Evolutionary conservation across 2,329 filamentous ascomycete genomes (phyloP), one percentile per base, ranked within the genome.

Genomic region (Orbilia brochopaga): DNA sequence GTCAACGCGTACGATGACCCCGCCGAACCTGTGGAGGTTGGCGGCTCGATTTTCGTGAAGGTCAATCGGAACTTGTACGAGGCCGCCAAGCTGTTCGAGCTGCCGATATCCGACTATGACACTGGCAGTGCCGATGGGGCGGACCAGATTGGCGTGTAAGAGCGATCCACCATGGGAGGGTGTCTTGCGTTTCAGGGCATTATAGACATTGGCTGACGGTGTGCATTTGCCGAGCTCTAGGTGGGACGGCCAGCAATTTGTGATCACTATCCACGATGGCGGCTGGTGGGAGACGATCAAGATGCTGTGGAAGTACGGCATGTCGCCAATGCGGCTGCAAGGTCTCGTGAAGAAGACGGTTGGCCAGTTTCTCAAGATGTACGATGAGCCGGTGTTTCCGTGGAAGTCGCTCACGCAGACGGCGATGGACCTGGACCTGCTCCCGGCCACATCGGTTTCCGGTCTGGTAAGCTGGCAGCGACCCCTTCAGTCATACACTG

Each of bases 11-110:
- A 89, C 78, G 84, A 86, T 74, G 84, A 93, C 75, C 82, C 87
- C 1, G 74, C 81, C 0, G 81, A 87, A 42, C 89, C 89, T 0
- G 85, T 96, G 37, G 94, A 99, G 79, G 83, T 97, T 0, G 94
- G 94, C 15, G 94, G 90, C 10, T 93, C 89, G 73, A 96, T 97
- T 76, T 99, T 97, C 78, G 90, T 97, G 50, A 79, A 88, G 54
- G 85, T 89, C 48, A 99, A 97, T 78, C 82, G 87, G 42, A 96
- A 96, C 76, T 84, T 99, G 42, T 86, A 88, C 76, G 87, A 90
- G 61, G 89, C 92, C 0, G 87, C 86, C 6, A 80, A 84, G 32
- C 83, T 85, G 13, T 92, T 96, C 77, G 86, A 86, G n/a, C 85
- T 99, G 2, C 80, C 82, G 0, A 80, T 86, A 1, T 80, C 79